Conservation (phyloP, 345 rosid species). For the Linum usitatissimum region DNA sequence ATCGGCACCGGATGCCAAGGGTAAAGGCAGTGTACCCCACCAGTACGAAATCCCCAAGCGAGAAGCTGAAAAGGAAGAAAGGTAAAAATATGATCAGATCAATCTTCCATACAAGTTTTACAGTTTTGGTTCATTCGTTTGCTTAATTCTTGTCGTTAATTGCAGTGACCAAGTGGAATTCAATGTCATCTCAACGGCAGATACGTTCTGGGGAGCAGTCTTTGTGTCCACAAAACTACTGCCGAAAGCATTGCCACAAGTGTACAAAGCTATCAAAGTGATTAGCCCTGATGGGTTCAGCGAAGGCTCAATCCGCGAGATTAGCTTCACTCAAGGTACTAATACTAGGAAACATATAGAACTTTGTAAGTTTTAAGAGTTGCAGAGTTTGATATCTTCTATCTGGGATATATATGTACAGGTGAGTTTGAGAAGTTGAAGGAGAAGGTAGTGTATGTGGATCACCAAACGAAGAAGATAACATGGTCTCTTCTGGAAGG, state of each 20-base stretch:
- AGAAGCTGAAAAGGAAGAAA: too few relatives aligned
- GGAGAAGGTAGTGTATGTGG: not conserved
- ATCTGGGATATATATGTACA: too few relatives aligned
- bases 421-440: not conserved
- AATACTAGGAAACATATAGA: too few relatives aligned
- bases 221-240: not conserved
- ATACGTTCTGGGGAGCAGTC: not conserved
- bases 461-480: not conserved
- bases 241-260: not conserved
- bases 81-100: too few relatives aligned
- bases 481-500: not conserved
- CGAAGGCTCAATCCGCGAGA: not conserved
- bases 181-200: not conserved
- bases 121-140: not conserved
- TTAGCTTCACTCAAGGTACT: not conserved
- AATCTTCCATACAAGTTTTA: too few relatives aligned
- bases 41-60: too few relatives aligned
- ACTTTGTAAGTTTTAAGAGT: too few relatives aligned
- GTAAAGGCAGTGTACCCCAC: too few relatives aligned
- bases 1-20: too few relatives aligned
- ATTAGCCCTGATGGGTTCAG: not conserved
- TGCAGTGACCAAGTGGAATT: not conserved
- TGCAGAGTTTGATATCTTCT: too few relatives aligned
- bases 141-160: too few relatives aligned
- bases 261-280: not conserved